Conservation (phyloP, 192 early-diverging fungal species). For the Backusella sp. region DNA sequence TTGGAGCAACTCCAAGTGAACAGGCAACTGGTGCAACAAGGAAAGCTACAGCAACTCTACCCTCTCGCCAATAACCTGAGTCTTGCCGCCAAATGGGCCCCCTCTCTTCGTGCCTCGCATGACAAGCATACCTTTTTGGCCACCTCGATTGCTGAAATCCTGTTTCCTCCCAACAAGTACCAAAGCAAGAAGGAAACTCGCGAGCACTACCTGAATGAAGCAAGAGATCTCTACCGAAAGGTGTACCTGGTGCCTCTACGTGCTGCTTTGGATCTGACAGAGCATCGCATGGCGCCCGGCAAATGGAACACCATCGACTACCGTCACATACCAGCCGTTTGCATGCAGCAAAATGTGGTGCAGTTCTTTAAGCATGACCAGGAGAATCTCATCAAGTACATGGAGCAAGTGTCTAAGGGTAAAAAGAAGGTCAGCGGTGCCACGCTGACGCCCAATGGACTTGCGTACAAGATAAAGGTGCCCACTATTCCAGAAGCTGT, state of each 20-base stretch:
- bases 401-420: constrained; percentile 33
- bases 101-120: constrained; percentile 36
- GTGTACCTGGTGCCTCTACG: constrained; percentile 43
- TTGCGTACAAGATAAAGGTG: constrained; percentile 21
- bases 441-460: constrained; percentile 41
- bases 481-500: background rate
- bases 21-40: background rate
- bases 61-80: constrained; percentile 9
- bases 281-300: constrained; percentile 38
- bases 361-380: constrained; percentile 33
- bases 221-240: constrained; percentile 35
- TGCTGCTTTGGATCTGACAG: constrained; percentile 40
- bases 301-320: constrained; percentile 46
- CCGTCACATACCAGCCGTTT: constrained; percentile 42
- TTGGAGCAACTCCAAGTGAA: constrained; percentile 1
- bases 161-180: constrained; percentile 26
- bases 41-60: background rate
- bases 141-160: constrained; percentile 40
- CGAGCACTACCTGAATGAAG: constrained; percentile 32
- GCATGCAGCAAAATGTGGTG: constrained; percentile 41
- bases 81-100: constrained; percentile 45
- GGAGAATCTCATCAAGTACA: constrained; percentile 33
- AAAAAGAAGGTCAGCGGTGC: constrained; percentile 40
- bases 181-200: constrained; percentile 18
- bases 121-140: constrained; percentile 42